A percentile compares a stretch with the other conserved stretches of the same genome.
These are phyloP conservation scores for Lactarius hatsudake DNA, from an alignment of 768 basidiomycete genomes.

Conservation along the genomic window DNA sequence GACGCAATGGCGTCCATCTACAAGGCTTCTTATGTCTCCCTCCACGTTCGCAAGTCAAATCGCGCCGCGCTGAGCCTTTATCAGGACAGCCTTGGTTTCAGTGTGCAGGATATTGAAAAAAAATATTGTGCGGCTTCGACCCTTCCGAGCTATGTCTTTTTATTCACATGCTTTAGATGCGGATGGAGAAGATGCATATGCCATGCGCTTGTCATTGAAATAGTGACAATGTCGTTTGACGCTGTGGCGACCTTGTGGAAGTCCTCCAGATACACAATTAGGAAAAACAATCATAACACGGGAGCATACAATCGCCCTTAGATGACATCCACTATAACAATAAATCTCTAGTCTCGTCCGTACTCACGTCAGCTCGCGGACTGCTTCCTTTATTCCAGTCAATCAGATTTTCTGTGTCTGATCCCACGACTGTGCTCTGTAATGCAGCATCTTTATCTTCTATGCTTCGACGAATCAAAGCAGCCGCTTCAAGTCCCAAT, in stretches of 20 bases:
- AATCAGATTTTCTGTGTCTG: not conserved
- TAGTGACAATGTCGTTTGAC: conserved; percentile 17
- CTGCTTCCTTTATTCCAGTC: not conserved
- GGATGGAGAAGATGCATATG: conserved; percentile 92
- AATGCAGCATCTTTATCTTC: conserved; percentile 32
- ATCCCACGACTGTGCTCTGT: conserved; percentile 4
- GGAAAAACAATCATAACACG: not conserved
- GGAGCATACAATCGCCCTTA: not conserved
- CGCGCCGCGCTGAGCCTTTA: conserved; percentile 87
- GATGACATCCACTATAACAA: not conserved
- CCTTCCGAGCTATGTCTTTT: conserved; percentile 28
- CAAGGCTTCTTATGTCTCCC: conserved; percentile 75
- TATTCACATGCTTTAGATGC: conserved; percentile 55
- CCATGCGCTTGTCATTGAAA: conserved; percentile 74
- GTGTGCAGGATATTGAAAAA: conserved; percentile 80
- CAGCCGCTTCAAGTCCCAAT: conserved; percentile 66
- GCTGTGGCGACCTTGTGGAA: not conserved
- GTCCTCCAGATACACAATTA: not conserved
- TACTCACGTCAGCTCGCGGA: not conserved
- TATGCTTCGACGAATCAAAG: conserved; percentile 59
- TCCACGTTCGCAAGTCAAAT: conserved; percentile 96
- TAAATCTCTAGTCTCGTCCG: conserved; percentile 7
- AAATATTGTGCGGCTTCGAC: conserved; percentile 72
- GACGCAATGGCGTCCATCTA: conserved; percentile 91
- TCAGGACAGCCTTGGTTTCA: conserved; percentile 85